Base-by-base conservation (phyloP, 2,329 filamentous ascomycete species). In the Clarireedia homoeocarpa region DNA sequence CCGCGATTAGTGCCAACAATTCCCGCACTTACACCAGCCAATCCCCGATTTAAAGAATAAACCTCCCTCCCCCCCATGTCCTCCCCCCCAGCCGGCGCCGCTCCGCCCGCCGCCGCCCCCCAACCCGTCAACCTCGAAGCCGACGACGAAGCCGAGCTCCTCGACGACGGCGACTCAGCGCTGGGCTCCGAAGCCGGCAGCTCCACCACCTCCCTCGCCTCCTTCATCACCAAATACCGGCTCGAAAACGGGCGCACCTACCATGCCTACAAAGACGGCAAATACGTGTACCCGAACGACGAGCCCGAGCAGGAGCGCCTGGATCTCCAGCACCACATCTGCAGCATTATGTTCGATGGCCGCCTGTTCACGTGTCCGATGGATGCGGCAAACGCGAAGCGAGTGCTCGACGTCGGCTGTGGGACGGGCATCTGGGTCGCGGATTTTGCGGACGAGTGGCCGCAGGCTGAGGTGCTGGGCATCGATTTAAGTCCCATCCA, bases 251-350 rank as follows among this genome's bases (percentile, higher is more conserved):
- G 72, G 1, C 62, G 72, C 15, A 73, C 70, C 0, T 74, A 73
- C 45, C 71, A 74, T 51, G 63, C 70, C 6, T 72, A 57, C 17
- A 58, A 57, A 54, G 61, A 55, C 44, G 51, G 56, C 38, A 36
- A 42, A 20, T 55, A 55, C 20, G 38, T 23, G 6, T 80, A 81
- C 48, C 80, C 80, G 38, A 83, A 82, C 55, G 80, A 83, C 58
- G 80, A 81, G 42, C 69, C 75, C 9, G 80, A 82, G 66, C 78
- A 81, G 63, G 79, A 81, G 59, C 71, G 77, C 81, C 17, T 52
- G 14, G 54, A 56, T 42, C 17, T 56, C 12, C 48, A 56, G 20
- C 54, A 59, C 64, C 76, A 55, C 27, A 6, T 46, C 9, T 55
- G 14, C 23, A 45, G 15, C 38, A 30, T 55, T 14, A 55, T 39